These are phyloP conservation scores for Calocybe indica DNA, from an alignment of 768 basidiomycete species.

Conservation along the genomic window DNA sequence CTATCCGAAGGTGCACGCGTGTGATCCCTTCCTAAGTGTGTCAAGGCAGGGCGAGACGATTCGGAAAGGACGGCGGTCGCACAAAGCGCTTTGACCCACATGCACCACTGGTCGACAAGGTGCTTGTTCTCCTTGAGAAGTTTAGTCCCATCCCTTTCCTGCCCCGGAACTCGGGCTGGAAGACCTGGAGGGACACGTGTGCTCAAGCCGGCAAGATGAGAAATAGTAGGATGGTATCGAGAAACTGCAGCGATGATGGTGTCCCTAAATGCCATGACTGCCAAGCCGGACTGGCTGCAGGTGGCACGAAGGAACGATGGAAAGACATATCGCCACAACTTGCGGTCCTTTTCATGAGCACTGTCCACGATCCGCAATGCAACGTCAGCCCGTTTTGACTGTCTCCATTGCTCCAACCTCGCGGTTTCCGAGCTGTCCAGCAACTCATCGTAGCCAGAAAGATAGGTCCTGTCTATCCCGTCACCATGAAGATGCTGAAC, in stretches of 20 bases:
- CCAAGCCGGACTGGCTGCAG: constrained; percentile 42
- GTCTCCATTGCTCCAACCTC: constrained; percentile 63
- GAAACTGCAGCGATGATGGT: constrained; percentile 61
- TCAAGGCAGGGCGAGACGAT: constrained; percentile 44
- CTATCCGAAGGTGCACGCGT: constrained; percentile 64
- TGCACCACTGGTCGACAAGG: constrained; percentile 72
- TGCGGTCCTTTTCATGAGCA: constrained; percentile 55
- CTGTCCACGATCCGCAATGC: constrained; percentile 72
- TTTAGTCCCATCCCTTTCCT: constrained; percentile 48
- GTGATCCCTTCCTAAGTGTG: constrained; percentile 58
- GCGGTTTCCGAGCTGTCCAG: constrained; percentile 54
- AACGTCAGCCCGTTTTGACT: constrained; percentile 47
- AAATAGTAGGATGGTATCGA: constrained; percentile 67
- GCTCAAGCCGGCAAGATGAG: constrained; percentile 69
- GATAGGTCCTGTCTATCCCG: constrained; percentile 35
- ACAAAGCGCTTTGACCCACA: constrained; percentile 83
- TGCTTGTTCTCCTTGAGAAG: constrained; percentile 50
- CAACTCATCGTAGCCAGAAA: constrained; percentile 62
- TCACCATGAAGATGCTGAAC: constrained; percentile 52
- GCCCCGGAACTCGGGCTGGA: constrained; percentile 29
- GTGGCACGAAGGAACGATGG: constrained; percentile 52
- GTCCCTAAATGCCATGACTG: constrained; percentile 52
- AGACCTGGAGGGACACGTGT: constrained; percentile 43
- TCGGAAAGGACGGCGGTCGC: constrained; percentile 72
- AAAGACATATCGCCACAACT: constrained; percentile 70